Conservation (phyloP, 1,284 basidiomycete genomes). For the Pseudozyma thailandica region DNA sequence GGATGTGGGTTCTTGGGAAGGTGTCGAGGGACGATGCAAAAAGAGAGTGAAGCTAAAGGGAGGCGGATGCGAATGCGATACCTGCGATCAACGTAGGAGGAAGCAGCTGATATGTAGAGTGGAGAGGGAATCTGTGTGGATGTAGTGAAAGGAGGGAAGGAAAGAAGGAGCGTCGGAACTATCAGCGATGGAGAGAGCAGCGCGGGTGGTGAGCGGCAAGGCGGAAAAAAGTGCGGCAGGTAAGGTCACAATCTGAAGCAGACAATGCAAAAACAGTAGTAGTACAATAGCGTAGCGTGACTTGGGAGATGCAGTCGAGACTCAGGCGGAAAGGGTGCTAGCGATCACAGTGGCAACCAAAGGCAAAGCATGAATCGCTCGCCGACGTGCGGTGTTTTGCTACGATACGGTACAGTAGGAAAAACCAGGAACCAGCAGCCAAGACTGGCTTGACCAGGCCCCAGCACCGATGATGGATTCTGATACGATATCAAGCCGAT, state of each 20-base stretch:
- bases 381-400: conserved; percentile 13
- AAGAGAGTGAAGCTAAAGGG: conserved; percentile 8
- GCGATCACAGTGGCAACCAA: too few relatives aligned
- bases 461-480: too few relatives aligned
- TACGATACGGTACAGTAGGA: too few relatives aligned
- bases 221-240: too few relatives aligned
- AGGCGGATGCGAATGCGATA: conserved; percentile 9
- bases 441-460: too few relatives aligned
- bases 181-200: not conserved
- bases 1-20: conserved; percentile 3
- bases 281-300: too few relatives aligned
- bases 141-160: not conserved
- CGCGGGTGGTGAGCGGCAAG: too few relatives aligned
- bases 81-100: conserved; percentile 37
- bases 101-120: not conserved
- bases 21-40: not conserved
- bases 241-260: too few relatives aligned
- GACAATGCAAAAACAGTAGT: too few relatives aligned
- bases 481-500: too few relatives aligned
- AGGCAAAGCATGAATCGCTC: conserved; percentile 20
- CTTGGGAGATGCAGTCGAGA: too few relatives aligned
- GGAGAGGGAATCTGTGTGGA: conserved; percentile 6
- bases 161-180: not conserved
- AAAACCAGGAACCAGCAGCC: too few relatives aligned
- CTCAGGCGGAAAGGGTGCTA: not conserved